Evolutionary conservation across 805 yeast species (phyloP), one percentile per base, ranked within the genome.

Genomic region (Scheffersomyces amazonensis): DNA sequence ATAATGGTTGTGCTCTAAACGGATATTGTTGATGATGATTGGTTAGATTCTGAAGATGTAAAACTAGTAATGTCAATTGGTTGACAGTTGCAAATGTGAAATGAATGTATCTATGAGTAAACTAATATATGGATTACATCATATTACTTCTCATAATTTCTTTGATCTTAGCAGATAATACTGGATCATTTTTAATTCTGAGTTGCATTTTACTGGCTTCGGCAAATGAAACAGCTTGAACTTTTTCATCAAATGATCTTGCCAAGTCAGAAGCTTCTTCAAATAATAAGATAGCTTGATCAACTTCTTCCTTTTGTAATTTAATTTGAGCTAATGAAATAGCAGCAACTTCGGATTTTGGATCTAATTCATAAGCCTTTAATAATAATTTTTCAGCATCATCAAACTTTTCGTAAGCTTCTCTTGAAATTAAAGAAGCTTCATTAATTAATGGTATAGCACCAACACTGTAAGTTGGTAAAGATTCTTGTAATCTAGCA

Each of bases 191-290:
- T 65, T 75, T 80, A 52, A 93, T 78, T 56, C 83, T 80, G 56
- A 81, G 68, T 73, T 93, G 99, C 69, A 89, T 80, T 62, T 85
- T 86, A 35, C 96, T 81, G 47, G 97, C 96, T 68, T 88, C 96
- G 43, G 91, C 90, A 53, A 87, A 85, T 15, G 93, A 83, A 46
- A 88, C 81, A 40, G 96, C 93, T 69, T 88, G 96, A 39, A 85
- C 73, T 69, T 87, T 85, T 69, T 91, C 98, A 43, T 83, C 88
- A 36, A 78, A 73, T 35, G 86, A 76, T 76, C 98, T 83, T 16
- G 96, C 84, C 50, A 90, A 75, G 40, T 75, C 75, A 38, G 93
- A 81, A 42, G 91, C 83, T 56, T 82, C 86, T 68, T 87, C 93
- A 60, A 91, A 90, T 57, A 84, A 75, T 44, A 66, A 68, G 48